These are phyloP conservation scores for Haplographium delicatum DNA, from an alignment of 495 filamentous ascomycete genomes.

Conservation along the genomic window DNA sequence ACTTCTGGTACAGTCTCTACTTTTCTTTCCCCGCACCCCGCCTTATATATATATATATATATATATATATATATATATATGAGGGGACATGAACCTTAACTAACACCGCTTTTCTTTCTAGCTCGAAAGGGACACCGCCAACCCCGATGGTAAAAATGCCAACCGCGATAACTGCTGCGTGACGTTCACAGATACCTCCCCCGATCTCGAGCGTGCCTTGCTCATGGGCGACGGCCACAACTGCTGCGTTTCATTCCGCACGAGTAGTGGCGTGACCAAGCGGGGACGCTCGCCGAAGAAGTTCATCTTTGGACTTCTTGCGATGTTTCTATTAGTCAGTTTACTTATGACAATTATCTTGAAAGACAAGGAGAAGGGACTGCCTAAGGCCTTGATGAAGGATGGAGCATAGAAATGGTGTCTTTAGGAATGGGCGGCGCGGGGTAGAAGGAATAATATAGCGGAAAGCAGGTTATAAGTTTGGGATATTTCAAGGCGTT, in stretches of 20 bases:
- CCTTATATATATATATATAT: too few species aligned
- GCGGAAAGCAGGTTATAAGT: too few species aligned
- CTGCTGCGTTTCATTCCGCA: conserved; percentile 14
- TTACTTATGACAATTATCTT: background rate
- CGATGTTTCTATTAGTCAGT: background rate
- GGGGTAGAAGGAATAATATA: background rate
- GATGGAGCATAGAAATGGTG: background rate
- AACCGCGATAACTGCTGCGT: conserved; percentile 18
- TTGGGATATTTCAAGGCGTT: background rate
- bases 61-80: too few species aligned
- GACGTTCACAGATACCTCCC: conserved; percentile 10
- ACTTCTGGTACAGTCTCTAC: conserved; percentile 8
- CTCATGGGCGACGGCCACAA: conserved; percentile 1
- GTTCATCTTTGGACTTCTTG: background rate
- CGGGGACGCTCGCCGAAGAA: too few species aligned
- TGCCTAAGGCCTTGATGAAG: background rate
- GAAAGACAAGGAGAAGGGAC: background rate
- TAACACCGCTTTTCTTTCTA: background rate
- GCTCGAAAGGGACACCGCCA: background rate
- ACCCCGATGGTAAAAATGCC: background rate
- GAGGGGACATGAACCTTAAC: too few species aligned
- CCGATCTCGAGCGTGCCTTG: conserved; percentile 14
- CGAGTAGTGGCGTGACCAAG: background rate
- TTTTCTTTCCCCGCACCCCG: background rate
- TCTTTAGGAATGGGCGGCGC: background rate